phyloP scores from a whole-genome alignment of 495 filamentous ascomycete species.

The Astrothelium macrocarpum region DNA sequence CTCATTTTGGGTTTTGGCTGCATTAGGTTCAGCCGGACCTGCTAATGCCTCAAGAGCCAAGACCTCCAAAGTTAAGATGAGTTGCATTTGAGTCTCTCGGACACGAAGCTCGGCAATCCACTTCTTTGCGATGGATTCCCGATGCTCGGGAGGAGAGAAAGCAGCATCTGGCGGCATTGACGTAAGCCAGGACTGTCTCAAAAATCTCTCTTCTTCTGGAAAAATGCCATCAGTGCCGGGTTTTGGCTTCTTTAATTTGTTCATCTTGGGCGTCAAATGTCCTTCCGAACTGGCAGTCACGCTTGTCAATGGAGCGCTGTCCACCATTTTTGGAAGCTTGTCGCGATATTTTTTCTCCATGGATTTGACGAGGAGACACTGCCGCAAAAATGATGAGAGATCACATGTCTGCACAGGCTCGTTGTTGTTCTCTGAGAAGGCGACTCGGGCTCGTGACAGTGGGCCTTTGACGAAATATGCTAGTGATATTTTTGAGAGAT shows the following conservation, averaged over 20 bases:
- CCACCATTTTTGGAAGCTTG: constrained; percentile 57
- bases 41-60: constrained; percentile 51
- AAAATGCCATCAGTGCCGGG: constrained; percentile 70
- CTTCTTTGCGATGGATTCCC: constrained; percentile 45
- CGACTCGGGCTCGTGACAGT: constrained; percentile 72
- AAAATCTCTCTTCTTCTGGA: constrained; percentile 60
- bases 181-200: constrained; percentile 66
- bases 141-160: constrained; percentile 35
- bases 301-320: constrained; percentile 47
- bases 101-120: constrained; percentile 55
- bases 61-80: constrained; percentile 82
- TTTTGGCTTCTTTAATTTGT: constrained; percentile 60
- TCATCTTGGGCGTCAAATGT: constrained; percentile 30
- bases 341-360: constrained; percentile 86
- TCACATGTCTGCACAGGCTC: constrained; percentile 36
- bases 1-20: constrained; percentile 18
- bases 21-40: constrained; percentile 15
- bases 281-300: constrained; percentile 21
- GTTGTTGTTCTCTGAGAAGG: constrained; percentile 51
- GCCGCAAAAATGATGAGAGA: constrained; percentile 58
- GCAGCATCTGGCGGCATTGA: constrained; percentile 36
- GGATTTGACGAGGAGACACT: constrained; percentile 58
- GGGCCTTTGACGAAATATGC: constrained; percentile 98
- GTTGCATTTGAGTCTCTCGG: constrained; percentile 73
- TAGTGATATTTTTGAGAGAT: constrained; percentile 83